Base-by-base conservation (phyloP, 2,329 filamentous ascomycete species). In the Verticillium albo-atrum region DNA sequence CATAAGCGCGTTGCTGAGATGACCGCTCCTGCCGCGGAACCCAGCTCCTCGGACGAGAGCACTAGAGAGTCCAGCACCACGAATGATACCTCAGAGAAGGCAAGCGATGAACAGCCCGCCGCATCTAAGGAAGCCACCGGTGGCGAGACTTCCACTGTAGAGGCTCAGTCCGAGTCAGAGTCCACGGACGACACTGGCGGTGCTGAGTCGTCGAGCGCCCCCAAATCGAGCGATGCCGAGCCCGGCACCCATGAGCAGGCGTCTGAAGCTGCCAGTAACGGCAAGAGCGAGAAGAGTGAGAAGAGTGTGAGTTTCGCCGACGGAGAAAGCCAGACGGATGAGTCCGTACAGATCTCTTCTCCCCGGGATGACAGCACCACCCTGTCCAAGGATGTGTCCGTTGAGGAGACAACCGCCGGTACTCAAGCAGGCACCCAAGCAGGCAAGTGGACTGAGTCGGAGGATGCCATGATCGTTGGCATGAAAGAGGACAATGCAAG, bases 381-480 rank as follows among this genome's bases (percentile, higher is more conserved):
- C 42, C 9, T 2, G 5, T 47, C 42, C n/a, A 12, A 25, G 42
- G 10, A 23, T 7, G 42, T 12, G 2, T 23, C 17, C 14, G 42
- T n/a, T 20, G 14, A 25, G 42, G 9, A 23, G 20, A 12, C n/a
- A n/a, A n/a, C n/a, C n/a, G n/a, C n/a, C n/a, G n/a, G n/a, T n/a
- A n/a, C 4, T n/a, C 42, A 17, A 6, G 9, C 37, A 12, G 20
- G 4, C 3, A 23, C 42, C 20, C 20, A 10, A 20, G 4, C n/a
- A 6, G 42, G 20, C n/a, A 23, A 14, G 42, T 53, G 51, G 51
- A 53, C 51, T 15, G 51, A 27, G 9, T 76, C 75, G 0, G 70
- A 77, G 27, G 73, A 77, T 55, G 61, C 63, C 12, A 61, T 73
- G 4, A 68, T 77, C 6, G 60, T 67, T 2, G 67, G 68, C 37